Evolutionary conservation across 169 alveolate species (phyloP).

Genomic region (Plasmodium gaboni): DNA sequence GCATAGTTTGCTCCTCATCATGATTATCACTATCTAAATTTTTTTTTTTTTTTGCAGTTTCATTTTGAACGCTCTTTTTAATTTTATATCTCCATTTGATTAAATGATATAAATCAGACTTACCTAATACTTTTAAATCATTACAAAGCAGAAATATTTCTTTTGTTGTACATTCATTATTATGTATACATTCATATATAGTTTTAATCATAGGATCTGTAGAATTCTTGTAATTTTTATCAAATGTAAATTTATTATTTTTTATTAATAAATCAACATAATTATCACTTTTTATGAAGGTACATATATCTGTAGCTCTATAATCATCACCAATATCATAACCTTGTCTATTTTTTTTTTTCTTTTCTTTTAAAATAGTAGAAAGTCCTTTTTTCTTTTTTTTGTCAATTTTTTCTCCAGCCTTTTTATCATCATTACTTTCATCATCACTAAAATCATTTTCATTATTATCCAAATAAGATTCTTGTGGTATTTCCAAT

Average conservation of each 20-base stretch:
- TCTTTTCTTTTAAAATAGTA: constrained; percentile 85
- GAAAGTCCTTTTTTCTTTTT: constrained; percentile 80
- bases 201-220: constrained; percentile 65
- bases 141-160: constrained; percentile 86
- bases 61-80: constrained; percentile 26
- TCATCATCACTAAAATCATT: constrained; percentile 79
- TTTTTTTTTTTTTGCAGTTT: constrained; percentile 21
- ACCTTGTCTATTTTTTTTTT: constrained; percentile 89
- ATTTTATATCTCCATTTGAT: constrained; percentile 91
- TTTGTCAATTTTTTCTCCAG: constrained; percentile 40
- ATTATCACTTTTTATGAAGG: constrained; percentile 83
- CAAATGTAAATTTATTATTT: constrained; percentile 79
- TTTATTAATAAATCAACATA: constrained; percentile 86
- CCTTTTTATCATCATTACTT: constrained; percentile 76
- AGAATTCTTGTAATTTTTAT: constrained; percentile 44
- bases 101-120: constrained; percentile 87
- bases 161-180: constrained; percentile 85
- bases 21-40: constrained; percentile 28
- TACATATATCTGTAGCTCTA: constrained; percentile 80
- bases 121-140: constrained; percentile 91
- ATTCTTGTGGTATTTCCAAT: neutral
- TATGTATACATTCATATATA: constrained; percentile 55
- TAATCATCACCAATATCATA: constrained; percentile 90
- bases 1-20: constrained; percentile 80
- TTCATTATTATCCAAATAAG: constrained; percentile 25